Percentiles rank a stretch among this genome's conserved stretches.
phyloP scores from a whole-genome alignment of 2,329 filamentous ascomycete genomes.

The Elsinoe fawcettii region DNA sequence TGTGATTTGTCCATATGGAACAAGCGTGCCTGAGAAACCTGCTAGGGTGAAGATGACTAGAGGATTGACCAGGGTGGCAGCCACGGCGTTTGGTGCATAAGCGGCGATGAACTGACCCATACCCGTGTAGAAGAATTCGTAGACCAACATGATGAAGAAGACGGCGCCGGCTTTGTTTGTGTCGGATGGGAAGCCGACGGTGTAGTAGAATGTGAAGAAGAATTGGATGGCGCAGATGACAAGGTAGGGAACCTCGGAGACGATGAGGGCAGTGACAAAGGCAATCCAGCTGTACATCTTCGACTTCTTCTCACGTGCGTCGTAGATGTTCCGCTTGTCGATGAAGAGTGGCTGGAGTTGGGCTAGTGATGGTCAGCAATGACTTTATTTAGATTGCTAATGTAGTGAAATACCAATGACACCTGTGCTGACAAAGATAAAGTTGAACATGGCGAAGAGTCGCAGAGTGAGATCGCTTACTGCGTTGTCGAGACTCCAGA shows the following conservation, averaged over 20 bases:
- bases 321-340: conserved; percentile 51
- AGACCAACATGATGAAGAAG: conserved; percentile 43
- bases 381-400: too few species aligned
- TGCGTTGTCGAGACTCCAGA: conserved; percentile 36
- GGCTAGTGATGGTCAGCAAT: conserved; percentile 30
- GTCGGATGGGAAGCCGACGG: conserved; percentile 34
- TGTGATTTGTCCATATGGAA: conserved; percentile 29
- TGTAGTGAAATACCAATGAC: too few species aligned
- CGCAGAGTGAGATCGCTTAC: conserved; percentile 32
- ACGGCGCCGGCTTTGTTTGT: conserved; percentile 42
- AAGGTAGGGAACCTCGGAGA: conserved; percentile 63
- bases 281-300: conserved; percentile 69
- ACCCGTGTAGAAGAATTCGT: conserved; percentile 48
- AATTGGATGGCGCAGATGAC: conserved; percentile 53
- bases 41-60: conserved; percentile 28
- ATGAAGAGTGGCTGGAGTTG: conserved; percentile 54
- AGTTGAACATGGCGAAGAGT: conserved; percentile 31
- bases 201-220: conserved; percentile 34
- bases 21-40: conserved; percentile 30
- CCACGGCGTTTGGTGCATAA: conserved; percentile 36
- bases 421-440: conserved; percentile 33
- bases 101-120: conserved; percentile 51
- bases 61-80: conserved; percentile 41
- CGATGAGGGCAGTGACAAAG: conserved; percentile 61
- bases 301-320: conserved; percentile 53